Evolutionary conservation across 2,329 filamentous ascomycete species (phyloP).

Genomic region (Alternaria panax): DNA sequence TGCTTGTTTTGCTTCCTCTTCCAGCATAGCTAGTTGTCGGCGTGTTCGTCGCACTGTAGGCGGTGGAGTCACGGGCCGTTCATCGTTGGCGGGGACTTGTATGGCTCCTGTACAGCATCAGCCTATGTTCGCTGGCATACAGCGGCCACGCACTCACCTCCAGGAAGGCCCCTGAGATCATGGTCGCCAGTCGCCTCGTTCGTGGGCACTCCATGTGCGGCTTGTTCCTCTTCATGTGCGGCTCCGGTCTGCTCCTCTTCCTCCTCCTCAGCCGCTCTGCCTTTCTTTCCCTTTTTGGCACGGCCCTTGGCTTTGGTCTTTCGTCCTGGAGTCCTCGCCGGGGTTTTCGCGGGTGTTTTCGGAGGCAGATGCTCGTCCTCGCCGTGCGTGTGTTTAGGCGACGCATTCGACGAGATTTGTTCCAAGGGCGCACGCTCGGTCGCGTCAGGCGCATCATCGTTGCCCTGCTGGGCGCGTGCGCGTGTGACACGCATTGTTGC

Average conservation of each 20-base stretch:
- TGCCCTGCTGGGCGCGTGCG: slow-evolving; percentile 52
- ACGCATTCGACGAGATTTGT: slow-evolving; percentile 50
- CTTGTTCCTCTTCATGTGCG: slow-evolving; percentile 30
- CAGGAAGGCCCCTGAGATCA: slow-evolving; percentile 15
- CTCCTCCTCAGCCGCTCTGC: slow-evolving; percentile 27
- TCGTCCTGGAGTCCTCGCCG: slow-evolving; percentile 41
- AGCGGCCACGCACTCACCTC: slow-evolving; percentile 26
- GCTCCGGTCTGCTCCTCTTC: slow-evolving; percentile 23
- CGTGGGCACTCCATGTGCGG: slow-evolving; percentile 27
- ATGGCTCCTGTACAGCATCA: slow-evolving; percentile 31
- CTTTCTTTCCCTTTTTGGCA: slow-evolving; percentile 38
- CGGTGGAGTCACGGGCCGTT: slow-evolving; percentile 34
- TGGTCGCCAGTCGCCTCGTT: slow-evolving; percentile 34
- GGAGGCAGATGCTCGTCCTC: slow-evolving; percentile 29
- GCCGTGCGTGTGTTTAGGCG: slow-evolving; percentile 24
- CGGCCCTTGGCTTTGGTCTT: slow-evolving; percentile 38
- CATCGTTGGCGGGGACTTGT: slow-evolving; percentile 27
- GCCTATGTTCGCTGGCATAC: slow-evolving; percentile 10
- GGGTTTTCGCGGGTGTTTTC: slow-evolving; percentile 45
- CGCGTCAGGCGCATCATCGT: slow-evolving; percentile 47
- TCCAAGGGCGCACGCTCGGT: slow-evolving; percentile 49
- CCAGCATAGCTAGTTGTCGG: slow-evolving; percentile 45
- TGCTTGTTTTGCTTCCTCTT: slow-evolving; percentile 39
- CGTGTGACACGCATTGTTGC: slow-evolving; percentile 54
- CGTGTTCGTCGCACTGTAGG: slow-evolving; percentile 44